Evolutionary conservation across 805 yeast species (phyloP).

Genomic region (Kregervanrija delftensis): DNA sequence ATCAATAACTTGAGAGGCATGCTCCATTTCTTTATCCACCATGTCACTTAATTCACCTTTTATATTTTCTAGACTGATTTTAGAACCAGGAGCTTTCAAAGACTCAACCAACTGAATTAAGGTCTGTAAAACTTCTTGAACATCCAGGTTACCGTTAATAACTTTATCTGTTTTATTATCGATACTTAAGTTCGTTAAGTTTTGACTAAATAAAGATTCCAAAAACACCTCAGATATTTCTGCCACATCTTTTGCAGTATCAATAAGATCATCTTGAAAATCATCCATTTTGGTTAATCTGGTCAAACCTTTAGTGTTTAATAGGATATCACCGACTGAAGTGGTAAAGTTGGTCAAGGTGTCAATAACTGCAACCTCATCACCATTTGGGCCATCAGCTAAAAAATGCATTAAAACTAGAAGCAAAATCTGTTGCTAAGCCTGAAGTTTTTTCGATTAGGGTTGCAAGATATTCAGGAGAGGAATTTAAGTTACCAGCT

Average conservation of each 20-base stretch:
- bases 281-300: slow-evolving; percentile 43
- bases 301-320: slow-evolving; percentile 64
- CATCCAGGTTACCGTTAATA: slow-evolving; percentile 65
- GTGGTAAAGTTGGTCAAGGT: slow-evolving; percentile 58
- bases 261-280: slow-evolving; percentile 45
- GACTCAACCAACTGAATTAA: slow-evolving; percentile 50
- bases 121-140: slow-evolving; percentile 64
- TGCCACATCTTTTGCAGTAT: slow-evolving; percentile 49
- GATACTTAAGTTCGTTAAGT: slow-evolving; percentile 41
- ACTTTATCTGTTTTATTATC: slow-evolving; percentile 73
- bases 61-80: slow-evolving; percentile 17
- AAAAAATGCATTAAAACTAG: slow-evolving; percentile 66
- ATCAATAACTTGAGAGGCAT: slow-evolving; percentile 65
- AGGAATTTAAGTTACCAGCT: slow-evolving; percentile 71
- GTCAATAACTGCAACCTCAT: slow-evolving; percentile 55
- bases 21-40: slow-evolving; percentile 66
- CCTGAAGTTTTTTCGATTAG: slow-evolving; percentile 64
- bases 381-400: slow-evolving; percentile 68
- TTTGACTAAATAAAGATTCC: slow-evolving; percentile 47
- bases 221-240: slow-evolving; percentile 56
- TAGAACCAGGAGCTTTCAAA: slow-evolving; percentile 32
- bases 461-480: slow-evolving; percentile 63
- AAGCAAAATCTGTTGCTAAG: slow-evolving; percentile 73
- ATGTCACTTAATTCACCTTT: slow-evolving; percentile 57
- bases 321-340: slow-evolving; percentile 53